Evolutionary conservation across 805 yeast species (phyloP).

Genomic region (Lachancea meyersii): DNA sequence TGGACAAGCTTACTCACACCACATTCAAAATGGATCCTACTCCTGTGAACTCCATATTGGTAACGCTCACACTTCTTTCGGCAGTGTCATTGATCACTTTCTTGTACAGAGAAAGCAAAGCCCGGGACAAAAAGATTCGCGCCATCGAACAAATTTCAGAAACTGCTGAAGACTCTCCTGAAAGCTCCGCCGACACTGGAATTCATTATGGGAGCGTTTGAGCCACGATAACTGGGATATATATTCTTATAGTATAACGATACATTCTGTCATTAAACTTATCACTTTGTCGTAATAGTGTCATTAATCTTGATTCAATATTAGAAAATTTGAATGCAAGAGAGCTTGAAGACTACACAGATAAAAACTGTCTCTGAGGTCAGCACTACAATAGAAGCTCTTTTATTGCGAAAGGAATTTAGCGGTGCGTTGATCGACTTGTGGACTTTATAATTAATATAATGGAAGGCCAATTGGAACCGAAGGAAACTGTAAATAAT

Average conservation of each 20-base stretch:
- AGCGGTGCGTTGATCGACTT: background rate
- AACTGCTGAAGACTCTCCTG: background rate
- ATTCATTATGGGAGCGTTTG: slow-evolving; percentile 1
- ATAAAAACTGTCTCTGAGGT: background rate
- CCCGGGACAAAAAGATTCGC: slow-evolving; percentile 7
- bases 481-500: background rate
- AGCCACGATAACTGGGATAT: background rate
- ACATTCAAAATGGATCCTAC: slow-evolving; percentile 66
- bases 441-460: background rate
- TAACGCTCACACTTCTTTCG: slow-evolving; percentile 41
- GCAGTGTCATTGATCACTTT: slow-evolving; percentile 2
- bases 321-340: background rate
- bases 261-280: background rate
- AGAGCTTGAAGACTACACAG: background rate
- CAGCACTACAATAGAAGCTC: background rate
- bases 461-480: background rate
- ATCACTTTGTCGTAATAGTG: background rate
- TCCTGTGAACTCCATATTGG: slow-evolving; percentile 61
- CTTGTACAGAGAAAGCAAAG: slow-evolving; percentile 6
- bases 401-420: background rate
- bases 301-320: background rate
- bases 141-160: background rate
- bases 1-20: slow-evolving; percentile 68
- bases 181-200: background rate
- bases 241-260: background rate